These are phyloP conservation scores for Acacia melanoxylon DNA, from an alignment of 306 rosid genomes.

Conservation along the genomic window DNA sequence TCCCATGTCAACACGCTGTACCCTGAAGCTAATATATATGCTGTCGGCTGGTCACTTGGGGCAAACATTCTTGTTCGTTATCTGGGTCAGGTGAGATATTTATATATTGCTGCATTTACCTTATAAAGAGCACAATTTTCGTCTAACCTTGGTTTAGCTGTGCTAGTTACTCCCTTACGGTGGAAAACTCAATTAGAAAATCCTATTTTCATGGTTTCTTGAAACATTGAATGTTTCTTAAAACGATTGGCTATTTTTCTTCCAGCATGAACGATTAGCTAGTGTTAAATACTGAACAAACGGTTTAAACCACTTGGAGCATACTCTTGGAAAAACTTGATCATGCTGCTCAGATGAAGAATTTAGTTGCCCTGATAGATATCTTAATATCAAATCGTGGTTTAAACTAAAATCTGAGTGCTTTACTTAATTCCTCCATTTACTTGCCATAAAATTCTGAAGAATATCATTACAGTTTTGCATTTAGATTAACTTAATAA, in stretches of 20 bases:
- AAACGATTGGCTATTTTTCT: background rate
- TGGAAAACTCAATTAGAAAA: no score
- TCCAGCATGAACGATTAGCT: background rate
- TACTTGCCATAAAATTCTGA: background rate
- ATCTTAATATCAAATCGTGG: background rate
- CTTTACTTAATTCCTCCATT: background rate
- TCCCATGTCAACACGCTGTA: slow-evolving; percentile 65
- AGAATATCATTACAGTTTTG: background rate
- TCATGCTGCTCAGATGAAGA: background rate
- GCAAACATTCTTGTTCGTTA: slow-evolving; percentile 94
- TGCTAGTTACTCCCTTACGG: no score
- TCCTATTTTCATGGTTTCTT: background rate
- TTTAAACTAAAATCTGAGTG: background rate
- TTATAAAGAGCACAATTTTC: background rate
- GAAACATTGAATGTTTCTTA: background rate
- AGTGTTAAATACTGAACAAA: background rate
- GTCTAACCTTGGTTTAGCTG: no score
- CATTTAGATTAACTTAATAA: background rate
- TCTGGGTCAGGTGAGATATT: slow-evolving; percentile 69
- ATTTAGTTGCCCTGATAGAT: background rate
- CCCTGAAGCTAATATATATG: slow-evolving; percentile 82
- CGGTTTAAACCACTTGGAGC: background rate
- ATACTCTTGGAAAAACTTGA: no score
- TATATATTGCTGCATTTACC: background rate
- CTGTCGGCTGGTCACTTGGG: slow-evolving; percentile 95